Base-by-base conservation (phyloP, 2,329 filamentous ascomycete species). In the Verticillium albo-atrum region DNA sequence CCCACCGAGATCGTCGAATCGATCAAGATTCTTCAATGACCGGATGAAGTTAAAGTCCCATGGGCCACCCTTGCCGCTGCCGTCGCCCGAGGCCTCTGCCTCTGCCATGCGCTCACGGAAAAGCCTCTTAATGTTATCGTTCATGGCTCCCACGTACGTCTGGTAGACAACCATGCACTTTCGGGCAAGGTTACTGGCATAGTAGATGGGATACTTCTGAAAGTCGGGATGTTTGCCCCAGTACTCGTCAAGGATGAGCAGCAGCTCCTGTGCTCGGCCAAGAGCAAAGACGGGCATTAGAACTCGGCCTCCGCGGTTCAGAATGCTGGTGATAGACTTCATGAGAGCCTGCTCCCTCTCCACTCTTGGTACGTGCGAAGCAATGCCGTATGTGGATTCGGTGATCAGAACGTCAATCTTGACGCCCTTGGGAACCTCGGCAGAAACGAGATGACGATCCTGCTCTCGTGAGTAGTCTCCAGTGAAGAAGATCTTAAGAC, bases 131-230 rank as follows among this genome's bases (percentile, higher is more conserved):
- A 99, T 98, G 68, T 97, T 98, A 70, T 98, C 94, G 72, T 99
- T 99, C 95, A 99, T 99, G 58, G 93, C 92, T 55, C 93, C 92
- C 55, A 98, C 92, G 69, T 98, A 99, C 1, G 95, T 99, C 73
- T 98, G 95, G 71, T 99, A 99, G 3, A 98, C 92, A 30, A 97
- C 86, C 95, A 99, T 99, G 77, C 95, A 99, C 75, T 97, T 95
- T 63, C 94, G 83, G 1, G 95, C 95, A 50, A 98, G 85, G 68
- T 96, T 97, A 68, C 91, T 95, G 58, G 96, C 96, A 73, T 98
- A 99, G 78, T 98, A 99, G 63, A 99, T 98, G 5, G 95, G 95
- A 35, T 90, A 89, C 65, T 91, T 92, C 65, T 97, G 93, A 65
- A 89, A 92, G 67, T 97, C 93, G 1, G 86, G 78, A 69, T 99